phyloP scores from a whole-genome alignment of 2,329 filamentous ascomycete genomes.

The Emericellopsis cladophorae region DNA sequence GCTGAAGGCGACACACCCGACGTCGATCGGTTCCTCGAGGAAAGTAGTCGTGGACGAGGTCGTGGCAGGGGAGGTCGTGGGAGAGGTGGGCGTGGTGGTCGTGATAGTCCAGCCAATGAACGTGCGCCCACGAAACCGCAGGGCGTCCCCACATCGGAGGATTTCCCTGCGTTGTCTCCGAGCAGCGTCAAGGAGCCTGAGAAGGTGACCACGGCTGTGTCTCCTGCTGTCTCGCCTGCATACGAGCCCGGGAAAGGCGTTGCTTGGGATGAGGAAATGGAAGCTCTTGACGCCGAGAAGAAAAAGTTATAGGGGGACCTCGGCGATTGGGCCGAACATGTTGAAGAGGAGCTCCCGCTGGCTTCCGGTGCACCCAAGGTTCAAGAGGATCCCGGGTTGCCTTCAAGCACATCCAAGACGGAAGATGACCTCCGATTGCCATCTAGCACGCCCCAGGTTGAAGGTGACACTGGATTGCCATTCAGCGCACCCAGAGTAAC shows the following conservation, averaged over 20 bases:
- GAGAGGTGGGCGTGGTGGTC: slow-evolving; percentile 21
- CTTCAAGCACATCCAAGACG: background rate
- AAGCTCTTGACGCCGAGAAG: slow-evolving; percentile 29
- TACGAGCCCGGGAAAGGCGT: slow-evolving; percentile 17
- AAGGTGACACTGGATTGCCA: too few relatives aligned
- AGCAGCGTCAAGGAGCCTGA: slow-evolving; percentile 11
- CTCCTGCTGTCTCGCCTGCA: background rate
- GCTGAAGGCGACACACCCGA: slow-evolving; percentile 18
- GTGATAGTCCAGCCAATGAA: slow-evolving; percentile 9
- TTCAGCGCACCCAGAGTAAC: too few relatives aligned
- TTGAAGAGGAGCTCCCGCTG: background rate
- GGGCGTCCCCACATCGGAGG: slow-evolving; percentile 14
- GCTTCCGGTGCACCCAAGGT: background rate
- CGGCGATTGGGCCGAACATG: background rate
- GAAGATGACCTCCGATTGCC: too few relatives aligned
- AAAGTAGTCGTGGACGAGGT: slow-evolving; percentile 18
- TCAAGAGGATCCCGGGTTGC: background rate
- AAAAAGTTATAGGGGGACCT: slow-evolving; percentile 10
- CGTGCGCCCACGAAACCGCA: slow-evolving; percentile 6
- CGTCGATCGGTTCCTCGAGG: slow-evolving; percentile 23
- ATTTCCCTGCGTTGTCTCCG: slow-evolving; percentile 22
- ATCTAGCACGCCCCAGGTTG: too few relatives aligned
- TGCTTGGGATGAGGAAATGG: slow-evolving; percentile 48
- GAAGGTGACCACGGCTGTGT: slow-evolving; percentile 14
- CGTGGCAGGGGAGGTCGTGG: slow-evolving; percentile 17